Evolutionary conservation across 768 basidiomycete genomes (phyloP).

Genomic region (Tylopilus cervinicoccineus): DNA sequence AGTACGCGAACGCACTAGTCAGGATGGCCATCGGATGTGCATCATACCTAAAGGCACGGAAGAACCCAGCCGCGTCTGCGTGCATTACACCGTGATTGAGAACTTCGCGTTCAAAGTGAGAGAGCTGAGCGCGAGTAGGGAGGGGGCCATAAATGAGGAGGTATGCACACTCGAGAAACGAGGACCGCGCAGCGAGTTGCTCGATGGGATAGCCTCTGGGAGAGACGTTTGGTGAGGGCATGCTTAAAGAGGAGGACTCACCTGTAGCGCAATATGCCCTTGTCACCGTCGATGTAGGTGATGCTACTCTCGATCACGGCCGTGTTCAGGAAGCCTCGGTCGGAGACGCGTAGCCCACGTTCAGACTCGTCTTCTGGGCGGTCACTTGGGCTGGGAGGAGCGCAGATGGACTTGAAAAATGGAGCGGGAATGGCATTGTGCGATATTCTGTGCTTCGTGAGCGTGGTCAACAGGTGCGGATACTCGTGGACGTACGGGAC

Average conservation of each 20-base stretch:
- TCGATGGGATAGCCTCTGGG: constrained; percentile 89
- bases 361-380: constrained; percentile 79
- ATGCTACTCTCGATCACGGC: constrained; percentile 78
- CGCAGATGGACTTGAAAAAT: constrained; percentile 74
- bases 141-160: constrained; percentile 86
- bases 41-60: constrained; percentile 78
- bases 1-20: constrained; percentile 81
- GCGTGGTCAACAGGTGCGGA: not conserved
- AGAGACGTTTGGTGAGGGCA: not conserved
- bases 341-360: constrained; percentile 73
- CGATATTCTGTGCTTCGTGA: constrained; percentile 49
- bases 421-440: constrained; percentile 80
- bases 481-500: constrained; percentile 54
- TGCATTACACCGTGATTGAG: constrained; percentile 71
- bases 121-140: constrained; percentile 57
- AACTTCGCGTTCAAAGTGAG: constrained; percentile 68
- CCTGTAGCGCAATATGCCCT: constrained; percentile 80
- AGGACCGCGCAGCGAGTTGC: constrained; percentile 76
- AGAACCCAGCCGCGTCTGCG: constrained; percentile 65
- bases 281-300: constrained; percentile 90
- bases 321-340: constrained; percentile 81
- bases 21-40: constrained; percentile 92
- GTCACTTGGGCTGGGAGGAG: constrained; percentile 53
- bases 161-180: constrained; percentile 80
- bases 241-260: constrained; percentile 20